These are phyloP conservation scores for Hippophae rhamnoides DNA, from an alignment of 306 rosid species.

Conservation along the genomic window DNA sequence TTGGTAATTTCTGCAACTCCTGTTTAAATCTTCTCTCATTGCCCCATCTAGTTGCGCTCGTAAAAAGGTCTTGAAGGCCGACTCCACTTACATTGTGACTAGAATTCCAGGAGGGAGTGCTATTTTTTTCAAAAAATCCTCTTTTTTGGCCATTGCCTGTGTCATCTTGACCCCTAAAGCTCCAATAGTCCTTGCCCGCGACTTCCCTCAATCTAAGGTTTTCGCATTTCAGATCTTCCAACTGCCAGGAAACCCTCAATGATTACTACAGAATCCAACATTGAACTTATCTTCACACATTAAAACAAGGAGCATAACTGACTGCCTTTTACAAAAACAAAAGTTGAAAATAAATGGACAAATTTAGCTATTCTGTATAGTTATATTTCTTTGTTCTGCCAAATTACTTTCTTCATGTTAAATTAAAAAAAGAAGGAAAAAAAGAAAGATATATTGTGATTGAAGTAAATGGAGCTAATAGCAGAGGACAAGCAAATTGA, in stretches of 20 bases:
- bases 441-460: no score
- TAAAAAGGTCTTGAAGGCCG: conserved; percentile 31
- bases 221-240: conserved; percentile 42
- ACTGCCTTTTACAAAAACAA: no score
- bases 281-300: no score
- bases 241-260: conserved; percentile 28
- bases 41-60: conserved; percentile 28
- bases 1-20: conserved; percentile 33
- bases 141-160: conserved; percentile 17
- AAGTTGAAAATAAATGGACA: no score
- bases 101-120: conserved; percentile 35
- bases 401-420: no score
- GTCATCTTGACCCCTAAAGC: conserved; percentile 25
- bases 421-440: no score
- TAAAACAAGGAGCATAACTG: no score
- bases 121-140: conserved; percentile 9
- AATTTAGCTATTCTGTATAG: no score
- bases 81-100: conserved; percentile 23
- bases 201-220: conserved; percentile 50
- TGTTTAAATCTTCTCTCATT: conserved; percentile 25
- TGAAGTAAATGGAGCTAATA: no score
- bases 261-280: background rate
- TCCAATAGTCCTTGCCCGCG: conserved; percentile 45
- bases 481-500: no score
- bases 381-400: no score